Percentiles rank a stretch among this genome's conserved stretches.
phyloP scores from a whole-genome alignment of 495 filamentous ascomycete genomes.

The Neurospora sp. region DNA sequence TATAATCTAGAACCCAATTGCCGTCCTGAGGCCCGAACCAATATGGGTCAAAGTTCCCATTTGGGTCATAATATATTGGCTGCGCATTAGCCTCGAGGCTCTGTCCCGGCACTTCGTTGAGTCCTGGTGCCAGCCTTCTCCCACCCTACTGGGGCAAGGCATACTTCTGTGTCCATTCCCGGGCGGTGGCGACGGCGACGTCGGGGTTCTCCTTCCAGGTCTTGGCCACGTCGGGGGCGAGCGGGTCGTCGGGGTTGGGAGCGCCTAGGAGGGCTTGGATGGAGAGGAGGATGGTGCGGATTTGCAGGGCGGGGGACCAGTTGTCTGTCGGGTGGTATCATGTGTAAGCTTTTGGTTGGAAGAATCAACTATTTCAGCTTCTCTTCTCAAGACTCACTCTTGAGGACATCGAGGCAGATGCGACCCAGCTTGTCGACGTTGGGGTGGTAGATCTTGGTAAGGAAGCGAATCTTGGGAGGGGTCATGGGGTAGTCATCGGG shows the following conservation, averaged over 20 bases:
- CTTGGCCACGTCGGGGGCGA: slow-evolving; percentile 96
- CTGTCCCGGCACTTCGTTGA: not conserved
- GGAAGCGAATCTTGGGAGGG: slow-evolving; percentile 93
- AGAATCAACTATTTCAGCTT: not conserved
- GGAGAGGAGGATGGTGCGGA: slow-evolving; percentile 91
- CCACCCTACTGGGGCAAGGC: slow-evolving; percentile 32
- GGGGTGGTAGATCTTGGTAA: slow-evolving; percentile 98
- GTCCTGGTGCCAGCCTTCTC: not conserved
- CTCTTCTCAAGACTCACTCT: slow-evolving; percentile 53
- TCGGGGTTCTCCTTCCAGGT: slow-evolving; percentile 93
- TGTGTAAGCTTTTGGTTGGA: not conserved
- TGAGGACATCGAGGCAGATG: slow-evolving; percentile 95
- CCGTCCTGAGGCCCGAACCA: not conserved
- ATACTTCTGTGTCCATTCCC: slow-evolving; percentile 77
- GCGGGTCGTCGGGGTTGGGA: slow-evolving; percentile 92
- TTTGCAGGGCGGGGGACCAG: slow-evolving; percentile 97
- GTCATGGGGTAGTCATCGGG: slow-evolving; percentile 99
- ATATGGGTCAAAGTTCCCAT: not conserved
- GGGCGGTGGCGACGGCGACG: slow-evolving; percentile 80
- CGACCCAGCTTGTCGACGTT: slow-evolving; percentile 97
- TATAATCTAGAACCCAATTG: not conserved
- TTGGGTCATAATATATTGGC: not conserved
- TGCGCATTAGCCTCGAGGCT: not conserved
- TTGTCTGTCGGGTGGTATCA: slow-evolving; percentile 52
- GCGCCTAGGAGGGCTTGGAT: slow-evolving; percentile 95